Evolutionary conservation across 2,329 filamentous ascomycete genomes (phyloP), one percentile per base, ranked within the genome.

Genomic region (Colletotrichum somersetense): DNA sequence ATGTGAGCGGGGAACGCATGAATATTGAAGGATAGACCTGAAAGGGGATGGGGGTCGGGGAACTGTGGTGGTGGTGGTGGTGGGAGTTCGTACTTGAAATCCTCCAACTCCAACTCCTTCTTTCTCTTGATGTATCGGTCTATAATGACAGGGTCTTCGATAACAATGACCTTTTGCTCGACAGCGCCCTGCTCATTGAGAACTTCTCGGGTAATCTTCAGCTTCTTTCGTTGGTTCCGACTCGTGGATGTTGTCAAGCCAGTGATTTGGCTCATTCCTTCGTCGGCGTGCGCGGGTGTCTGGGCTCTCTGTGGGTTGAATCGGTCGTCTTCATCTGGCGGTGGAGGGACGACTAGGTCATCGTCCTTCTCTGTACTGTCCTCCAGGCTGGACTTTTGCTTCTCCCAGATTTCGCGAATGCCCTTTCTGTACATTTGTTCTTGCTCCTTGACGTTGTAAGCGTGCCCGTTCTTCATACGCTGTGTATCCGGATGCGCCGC

Each of bases 401-500:
- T 91, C 73, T 94, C 91, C 96, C 96, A 99, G 73, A 98, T 98
- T 73, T 93, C 91, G 67, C 91, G 90, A 76, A 99, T 98, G 30
- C 94, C 94, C 65, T 95, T 92, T 76, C 97, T 94, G 80, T 99
- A 99, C 77, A 94, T 93, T 74, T 91, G 91, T 78, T 98, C 94
- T 80, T 99, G 96, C 75, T 93, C 92, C 79, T 96, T 96, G 73
- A 99, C 96, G 75, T 99, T 99, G 85, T 99, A 99, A 76, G 94
- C 95, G 82, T 99, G 96, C 0, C 96, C 96, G 67, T 95, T 95
- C 75, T 96, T 96, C 79, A 95, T 93, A 74, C 96, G 90, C 58
- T 74, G 66, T 30, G 72, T 66, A n/a, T 75, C 73, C 14, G 72
- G 72, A 80, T 95, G 94, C 73, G 95, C 93, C 77, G 94, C 93